Evolutionary conservation across 495 filamentous ascomycete species (phyloP), one percentile per base, ranked within the genome.

Genomic region (Penicillium angulare): DNA sequence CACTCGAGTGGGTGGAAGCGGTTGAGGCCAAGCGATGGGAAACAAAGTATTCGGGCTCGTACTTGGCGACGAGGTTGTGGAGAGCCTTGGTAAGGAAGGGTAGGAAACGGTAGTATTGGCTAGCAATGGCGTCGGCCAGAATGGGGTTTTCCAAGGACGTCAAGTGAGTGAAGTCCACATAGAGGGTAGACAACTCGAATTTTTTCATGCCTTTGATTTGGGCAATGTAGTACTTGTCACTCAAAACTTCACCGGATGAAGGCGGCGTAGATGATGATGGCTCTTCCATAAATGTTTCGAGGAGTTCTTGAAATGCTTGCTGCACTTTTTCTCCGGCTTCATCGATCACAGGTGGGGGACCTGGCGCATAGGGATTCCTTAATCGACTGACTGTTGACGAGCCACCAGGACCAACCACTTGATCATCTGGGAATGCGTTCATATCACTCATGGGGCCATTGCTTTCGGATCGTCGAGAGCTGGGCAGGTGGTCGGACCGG

Each of bases 221-320:
- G 15, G 90, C 90, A 57, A 99, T 81, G 69, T 99, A 99, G 76
- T 97, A 97, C 65, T 90, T 93, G 66, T 95, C 87, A 17, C 87
- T 93, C 18, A 84, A 85, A 17, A 82, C 67, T 23, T 84, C 84
- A 59, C 85, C 88, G 18, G 90, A 92, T 0, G 84, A 79, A 1
- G 87, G 88, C 9, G 86, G 84, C 10, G 79, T 83, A 9, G 90
- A 91, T 5, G 84, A 77, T 4, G 78, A 74, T 3, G 86, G 85
- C 20, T 93, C 87, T 59, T 96, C 90, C 21, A 86, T 76, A 34
- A 77, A 96, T 81, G 81, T 83, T 62, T 97, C 91, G 9, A 98
- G 82, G 61, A 98, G 90, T 52, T 82, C 82, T 66, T 95, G 86
- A 64, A 98, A 97, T 17, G 85, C 80, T 49, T 87, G 78, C 60